These are phyloP conservation scores for Tetrapisispora nanseiensis DNA, from an alignment of 805 yeast genomes.

Conservation along the genomic window DNA sequence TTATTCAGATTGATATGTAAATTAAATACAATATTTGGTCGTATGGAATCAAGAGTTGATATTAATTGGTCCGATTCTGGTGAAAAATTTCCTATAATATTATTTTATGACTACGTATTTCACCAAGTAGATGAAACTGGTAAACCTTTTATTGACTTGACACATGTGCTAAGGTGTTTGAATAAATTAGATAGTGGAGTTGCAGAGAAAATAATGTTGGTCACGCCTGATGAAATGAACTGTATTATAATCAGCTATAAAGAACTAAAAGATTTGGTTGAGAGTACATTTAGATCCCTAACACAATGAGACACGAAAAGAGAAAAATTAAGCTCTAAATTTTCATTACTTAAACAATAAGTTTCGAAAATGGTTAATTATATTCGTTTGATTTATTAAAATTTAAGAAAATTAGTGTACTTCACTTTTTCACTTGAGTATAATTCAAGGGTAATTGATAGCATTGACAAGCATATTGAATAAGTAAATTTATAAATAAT, in stretches of 20 bases:
- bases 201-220: slow-evolving; percentile 71
- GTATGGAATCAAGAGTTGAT: slow-evolving; percentile 55
- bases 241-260: slow-evolving; percentile 80
- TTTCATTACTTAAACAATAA: background rate
- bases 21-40: slow-evolving; percentile 64
- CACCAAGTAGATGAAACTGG: slow-evolving; percentile 76
- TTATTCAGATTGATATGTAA: slow-evolving; percentile 75
- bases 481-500: background rate
- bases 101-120: slow-evolving; percentile 79
- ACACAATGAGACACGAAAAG: slow-evolving; percentile 10
- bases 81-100: slow-evolving; percentile 55
- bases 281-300: slow-evolving; percentile 47
- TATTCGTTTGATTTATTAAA: too few relatives aligned
- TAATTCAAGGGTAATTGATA: too few relatives aligned
- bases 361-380: too few relatives aligned
- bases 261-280: slow-evolving; percentile 67
- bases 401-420: too few relatives aligned
- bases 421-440: too few relatives aligned
- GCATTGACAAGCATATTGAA: background rate
- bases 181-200: slow-evolving; percentile 90
- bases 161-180: slow-evolving; percentile 66
- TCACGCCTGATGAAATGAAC: slow-evolving; percentile 74
- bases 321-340: background rate
- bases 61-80: slow-evolving; percentile 67
- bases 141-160: slow-evolving; percentile 67